Evolutionary conservation across 371 early-diverging fungal species (phyloP), one percentile per base, ranked within the genome.

Genomic region (Actinomucor elegans): DNA sequence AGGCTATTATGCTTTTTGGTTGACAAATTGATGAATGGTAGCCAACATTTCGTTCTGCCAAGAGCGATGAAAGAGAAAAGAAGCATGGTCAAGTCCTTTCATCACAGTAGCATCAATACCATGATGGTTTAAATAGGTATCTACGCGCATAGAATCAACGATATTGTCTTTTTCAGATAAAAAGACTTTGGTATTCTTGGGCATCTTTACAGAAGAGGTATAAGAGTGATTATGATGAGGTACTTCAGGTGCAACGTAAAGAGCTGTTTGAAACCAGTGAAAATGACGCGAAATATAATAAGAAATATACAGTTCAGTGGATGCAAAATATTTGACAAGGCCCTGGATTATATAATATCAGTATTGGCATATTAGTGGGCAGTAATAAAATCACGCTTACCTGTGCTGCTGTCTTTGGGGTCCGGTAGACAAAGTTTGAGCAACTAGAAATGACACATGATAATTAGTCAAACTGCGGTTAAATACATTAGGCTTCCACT

Each of bases 251-350:
- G 68, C 51, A 12, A 67, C 60, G 52, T 74, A 86, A 18, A 86
- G 65, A 23, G 77, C 71, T 26, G 77, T 73, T 49, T 85, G 75
- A 60, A 70, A 77, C 88, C 88, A 88, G 36, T 79, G 79, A 61
- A 88, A 88, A 40, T 84, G 81, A 1, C 86, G 79, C 36, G 76
- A 71, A 41, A 89, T 84, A 41, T 71, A 87, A 58, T 86, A 71
- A 0, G 84, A 81, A 11, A 83, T 86, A 45, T 83, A 83, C 3
- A 89, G 68, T 53, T 89, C 90, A 4, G 81, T 71, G 1, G 87
- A 85, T 14, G 83, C 87, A 57, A 86, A 83, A 58, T 82, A 82
- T 37, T 83, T 78, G 41, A 88, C 73, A 34, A 88, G 59, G 26
- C 77, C 69, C 67, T 75, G 57, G 17, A 31, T 28, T 15, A 17